Evolutionary conservation across 768 basidiomycete species (phyloP).

Genomic region (Mycena capillaripes): DNA sequence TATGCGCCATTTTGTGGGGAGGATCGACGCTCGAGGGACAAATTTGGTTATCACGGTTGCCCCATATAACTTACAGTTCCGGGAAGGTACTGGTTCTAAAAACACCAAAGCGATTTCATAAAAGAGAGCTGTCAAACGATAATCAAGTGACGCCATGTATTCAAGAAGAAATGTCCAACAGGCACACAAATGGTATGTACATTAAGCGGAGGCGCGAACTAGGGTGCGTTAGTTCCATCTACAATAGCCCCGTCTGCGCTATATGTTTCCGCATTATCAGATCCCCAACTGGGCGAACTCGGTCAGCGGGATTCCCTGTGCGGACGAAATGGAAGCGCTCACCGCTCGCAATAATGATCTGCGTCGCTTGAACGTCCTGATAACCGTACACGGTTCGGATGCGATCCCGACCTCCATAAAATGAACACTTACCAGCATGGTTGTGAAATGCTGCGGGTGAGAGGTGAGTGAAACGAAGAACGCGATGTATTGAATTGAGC

Average conservation of each 20-base stretch:
- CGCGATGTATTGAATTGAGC: neutral
- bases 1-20: neutral
- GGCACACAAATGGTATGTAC: conserved; percentile 1
- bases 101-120: neutral
- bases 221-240: neutral
- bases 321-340: conserved; percentile 30
- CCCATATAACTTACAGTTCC: neutral
- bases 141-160: neutral
- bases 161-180: conserved; percentile 22
- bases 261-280: conserved; percentile 78
- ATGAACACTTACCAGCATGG: conserved; percentile 67
- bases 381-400: conserved; percentile 16
- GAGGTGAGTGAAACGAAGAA: neutral
- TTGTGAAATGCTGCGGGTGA: conserved; percentile 72
- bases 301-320: neutral
- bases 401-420: conserved; percentile 15
- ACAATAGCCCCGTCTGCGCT: conserved; percentile 58
- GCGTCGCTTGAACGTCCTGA: conserved; percentile 79
- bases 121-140: neutral
- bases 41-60: neutral
- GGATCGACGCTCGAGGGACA: neutral
- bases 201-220: neutral
- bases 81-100: neutral
- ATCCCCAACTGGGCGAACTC: conserved; percentile 66
- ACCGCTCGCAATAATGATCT: conserved; percentile 76